Evolutionary conservation across 2,329 filamentous ascomycete species (phyloP), one percentile per base, ranked within the genome.

Genomic region (Hypoxylon sp.): DNA sequence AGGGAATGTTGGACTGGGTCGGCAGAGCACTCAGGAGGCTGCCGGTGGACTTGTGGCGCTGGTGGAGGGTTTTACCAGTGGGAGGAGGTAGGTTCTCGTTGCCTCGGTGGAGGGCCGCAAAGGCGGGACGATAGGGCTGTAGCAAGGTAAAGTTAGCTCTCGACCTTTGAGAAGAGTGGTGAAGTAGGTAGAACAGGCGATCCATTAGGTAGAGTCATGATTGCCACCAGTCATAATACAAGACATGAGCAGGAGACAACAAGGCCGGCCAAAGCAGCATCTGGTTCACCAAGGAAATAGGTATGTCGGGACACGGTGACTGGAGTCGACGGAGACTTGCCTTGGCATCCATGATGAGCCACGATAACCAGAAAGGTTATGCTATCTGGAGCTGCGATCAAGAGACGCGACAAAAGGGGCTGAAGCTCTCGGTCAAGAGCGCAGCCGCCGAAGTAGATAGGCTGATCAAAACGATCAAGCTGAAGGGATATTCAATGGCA

Each of bases 1-100:
- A 81, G 55, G 84, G 81, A 50, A 82, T 81, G 74, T 88, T 91
- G 63, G 45, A 23, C 3, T 88, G 75, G 33, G 81, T 72, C 58
- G 84, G 69, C 66, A 79, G 80, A 20, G 29, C 15, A 42, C 64
- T 66, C 71, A 79, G 68, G 77, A 90, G 65, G 82, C 83, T 75
- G 76, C 88, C 74, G 74, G 86, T 87, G 7, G 92, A 96, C 76
- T 96, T 96, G 77, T 92, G 88, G 62, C 89, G 88, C 68, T 92
- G 88, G 68, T 96, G 91, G 60, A 92, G 78, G 49, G 83, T 78
- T 72, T 86, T 86, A 66, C 83, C 83, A 58, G 84, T 83, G 72
- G 87, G 75, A 43, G 78, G 55, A n/a, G 38, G 29, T 3, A 55
- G n/a, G 31, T 62, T 62, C 46, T 64, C 61, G 55, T 51, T 48